Evolutionary conservation across 345 rosid genomes (phyloP).

Genomic region (Noccaea caerulescens): DNA sequence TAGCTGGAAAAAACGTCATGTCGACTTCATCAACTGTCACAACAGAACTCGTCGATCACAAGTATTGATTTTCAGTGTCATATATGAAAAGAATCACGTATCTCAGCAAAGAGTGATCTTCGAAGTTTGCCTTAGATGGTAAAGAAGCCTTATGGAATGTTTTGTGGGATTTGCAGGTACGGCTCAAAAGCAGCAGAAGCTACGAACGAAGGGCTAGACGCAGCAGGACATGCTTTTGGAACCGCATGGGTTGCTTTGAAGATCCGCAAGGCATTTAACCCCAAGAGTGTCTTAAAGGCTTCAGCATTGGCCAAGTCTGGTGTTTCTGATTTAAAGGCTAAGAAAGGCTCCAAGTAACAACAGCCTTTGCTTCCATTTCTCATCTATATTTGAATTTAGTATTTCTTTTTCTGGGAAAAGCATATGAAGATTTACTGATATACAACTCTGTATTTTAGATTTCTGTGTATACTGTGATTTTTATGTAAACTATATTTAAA

Average conservation of each 20-base stretch:
- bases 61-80: conserved; percentile 42
- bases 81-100: conserved; percentile 6
- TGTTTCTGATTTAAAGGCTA: conserved; percentile 53
- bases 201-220: conserved; percentile 73
- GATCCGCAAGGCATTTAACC: conserved; percentile 83
- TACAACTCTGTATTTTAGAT: conserved; percentile 3
- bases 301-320: conserved; percentile 72
- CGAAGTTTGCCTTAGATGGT: not conserved
- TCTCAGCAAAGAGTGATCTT: conserved; percentile 21
- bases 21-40: conserved; percentile 85
- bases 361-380: not conserved
- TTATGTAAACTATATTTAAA: conserved; percentile 18
- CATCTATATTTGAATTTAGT: not conserved
- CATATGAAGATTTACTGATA: conserved; percentile 7
- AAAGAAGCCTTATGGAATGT: not conserved
- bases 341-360: conserved; percentile 45
- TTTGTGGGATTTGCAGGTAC: conserved; percentile 52
- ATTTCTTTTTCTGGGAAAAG: not conserved
- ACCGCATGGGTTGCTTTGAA: conserved; percentile 96
- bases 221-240: conserved; percentile 91
- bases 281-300: conserved; percentile 73
- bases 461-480: conserved; percentile 32
- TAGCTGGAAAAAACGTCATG: conserved; percentile 90
- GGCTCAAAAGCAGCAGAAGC: conserved; percentile 77
- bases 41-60: conserved; percentile 77